A percentile compares a stretch with the other conserved stretches of the same genome.
These are phyloP conservation scores for Corrigiola litoralis DNA, from an alignment of 179 eudicot genomes.

Conservation along the genomic window DNA sequence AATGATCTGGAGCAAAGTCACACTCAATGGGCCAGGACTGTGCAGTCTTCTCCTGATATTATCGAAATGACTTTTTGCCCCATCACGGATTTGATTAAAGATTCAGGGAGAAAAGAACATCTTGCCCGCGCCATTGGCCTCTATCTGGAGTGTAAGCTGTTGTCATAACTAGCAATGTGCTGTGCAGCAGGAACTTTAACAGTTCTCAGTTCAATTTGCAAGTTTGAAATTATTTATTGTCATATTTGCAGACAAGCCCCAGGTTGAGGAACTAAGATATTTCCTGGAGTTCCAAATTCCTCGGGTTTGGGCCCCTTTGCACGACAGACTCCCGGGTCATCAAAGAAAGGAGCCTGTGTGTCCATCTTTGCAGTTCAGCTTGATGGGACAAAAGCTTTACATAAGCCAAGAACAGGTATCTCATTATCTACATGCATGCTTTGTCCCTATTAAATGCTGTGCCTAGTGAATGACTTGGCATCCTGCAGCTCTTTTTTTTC, in stretches of 20 bases:
- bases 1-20: slow-evolving; percentile 88
- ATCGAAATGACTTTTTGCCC: slow-evolving; percentile 77
- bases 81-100: slow-evolving; percentile 63
- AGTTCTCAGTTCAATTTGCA: not conserved
- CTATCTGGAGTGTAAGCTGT: slow-evolving; percentile 70
- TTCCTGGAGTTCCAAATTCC: slow-evolving; percentile 83
- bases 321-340: slow-evolving; percentile 60
- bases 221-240: not conserved
- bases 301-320: slow-evolving; percentile 77
- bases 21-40: slow-evolving; percentile 65
- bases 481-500: no score
- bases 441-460: not conserved
- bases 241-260: slow-evolving; percentile 68
- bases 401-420: slow-evolving; percentile 89
- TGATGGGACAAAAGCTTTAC: slow-evolving; percentile 91
- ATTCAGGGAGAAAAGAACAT: slow-evolving; percentile 58
- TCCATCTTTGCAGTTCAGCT: slow-evolving; percentile 86
- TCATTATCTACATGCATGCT: not conserved
- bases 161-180: not conserved
- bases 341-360: slow-evolving; percentile 86
- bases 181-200: not conserved
- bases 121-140: slow-evolving; percentile 63
- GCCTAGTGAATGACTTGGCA: no score
- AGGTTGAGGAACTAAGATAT: slow-evolving; percentile 78
- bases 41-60: slow-evolving; percentile 65